These are phyloP conservation scores for Panicum miliaceum DNA, from an alignment of 176 grass and related monocot species.

Conservation along the genomic window DNA sequence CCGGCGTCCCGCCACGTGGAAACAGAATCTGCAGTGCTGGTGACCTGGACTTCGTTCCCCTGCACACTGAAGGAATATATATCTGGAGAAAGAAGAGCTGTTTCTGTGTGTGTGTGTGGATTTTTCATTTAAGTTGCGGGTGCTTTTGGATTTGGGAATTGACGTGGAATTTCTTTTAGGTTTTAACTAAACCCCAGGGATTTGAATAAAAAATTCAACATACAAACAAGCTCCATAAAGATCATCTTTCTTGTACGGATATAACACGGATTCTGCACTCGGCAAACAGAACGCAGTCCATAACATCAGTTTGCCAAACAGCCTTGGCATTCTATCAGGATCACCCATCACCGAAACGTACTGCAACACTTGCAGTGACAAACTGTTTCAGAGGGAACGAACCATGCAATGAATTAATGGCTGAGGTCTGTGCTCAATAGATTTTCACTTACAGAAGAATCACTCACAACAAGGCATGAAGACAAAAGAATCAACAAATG, in stretches of 20 bases:
- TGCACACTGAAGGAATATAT: not conserved
- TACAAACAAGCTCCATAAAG: no score
- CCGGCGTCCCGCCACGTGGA: not conserved
- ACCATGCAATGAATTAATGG: not conserved
- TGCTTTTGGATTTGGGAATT: not conserved
- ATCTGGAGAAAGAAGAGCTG: not conserved
- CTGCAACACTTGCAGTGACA: not conserved
- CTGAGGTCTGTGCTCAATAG: not conserved
- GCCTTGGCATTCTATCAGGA: no score
- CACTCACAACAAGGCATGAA: conserved; percentile 33
- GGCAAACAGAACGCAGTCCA: no score
- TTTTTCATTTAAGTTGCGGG: not conserved
- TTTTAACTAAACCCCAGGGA: not conserved
- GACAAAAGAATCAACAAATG: conserved; percentile 35
- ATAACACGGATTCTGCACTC: not conserved
- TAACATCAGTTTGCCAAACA: no score
- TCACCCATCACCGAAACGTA: no score
- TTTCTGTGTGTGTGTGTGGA: no score
- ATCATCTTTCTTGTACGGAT: not conserved
- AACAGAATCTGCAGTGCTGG: not conserved
- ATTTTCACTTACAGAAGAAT: not conserved
- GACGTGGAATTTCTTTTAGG: not conserved
- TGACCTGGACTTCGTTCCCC: not conserved
- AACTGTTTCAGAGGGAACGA: not conserved
- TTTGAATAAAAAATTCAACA: not conserved